A percentile compares a stretch with the other conserved stretches of the same genome.
These are phyloP conservation scores for Penicillium nucicola DNA, from an alignment of 495 filamentous ascomycete genomes.

Conservation along the genomic window DNA sequence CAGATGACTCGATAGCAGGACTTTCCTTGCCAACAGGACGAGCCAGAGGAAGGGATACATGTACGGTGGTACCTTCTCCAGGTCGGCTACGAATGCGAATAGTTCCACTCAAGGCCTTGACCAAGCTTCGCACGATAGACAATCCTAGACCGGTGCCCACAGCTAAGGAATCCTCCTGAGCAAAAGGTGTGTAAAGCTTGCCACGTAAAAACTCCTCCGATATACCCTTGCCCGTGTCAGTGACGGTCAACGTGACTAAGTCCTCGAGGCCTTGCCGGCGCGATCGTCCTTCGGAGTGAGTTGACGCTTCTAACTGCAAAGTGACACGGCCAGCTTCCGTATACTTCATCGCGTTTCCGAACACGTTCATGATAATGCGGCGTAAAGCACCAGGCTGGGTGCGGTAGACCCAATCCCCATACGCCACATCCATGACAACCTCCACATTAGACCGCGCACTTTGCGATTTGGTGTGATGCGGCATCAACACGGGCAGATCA, in stretches of 20 bases:
- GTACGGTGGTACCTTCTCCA: conserved; percentile 50
- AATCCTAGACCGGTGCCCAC: conserved; percentile 53
- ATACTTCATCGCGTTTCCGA: conserved; percentile 83
- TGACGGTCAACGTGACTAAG: conserved; percentile 50
- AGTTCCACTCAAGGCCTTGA: conserved; percentile 50
- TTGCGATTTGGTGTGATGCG: conserved; percentile 6
- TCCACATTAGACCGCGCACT: conserved; percentile 37
- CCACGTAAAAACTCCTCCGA: conserved; percentile 68
- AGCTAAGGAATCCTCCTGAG: conserved; percentile 65
- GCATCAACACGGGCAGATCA: conserved; percentile 22
- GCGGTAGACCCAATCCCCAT: conserved; percentile 58
- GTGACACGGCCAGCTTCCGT: conserved; percentile 64
- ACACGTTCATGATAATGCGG: conserved; percentile 76
- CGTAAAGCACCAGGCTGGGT: conserved; percentile 71
- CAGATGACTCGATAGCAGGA: conserved; percentile 15
- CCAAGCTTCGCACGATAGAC: conserved; percentile 54
- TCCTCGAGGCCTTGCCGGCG: conserved; percentile 34
- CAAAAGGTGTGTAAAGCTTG: conserved; percentile 68
- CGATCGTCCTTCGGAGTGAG: conserved; percentile 31
- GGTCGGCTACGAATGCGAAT: conserved; percentile 51
- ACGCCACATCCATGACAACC: conserved; percentile 63
- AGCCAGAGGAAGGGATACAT: conserved; percentile 44
- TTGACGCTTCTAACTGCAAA: conserved; percentile 51
- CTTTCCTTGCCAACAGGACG: conserved; percentile 29
- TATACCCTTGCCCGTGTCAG: conserved; percentile 73